Evolutionary conservation across 257 asterid species (phyloP), one percentile per base, ranked within the genome.

Genomic region (Phtheirospermum japonicum): DNA sequence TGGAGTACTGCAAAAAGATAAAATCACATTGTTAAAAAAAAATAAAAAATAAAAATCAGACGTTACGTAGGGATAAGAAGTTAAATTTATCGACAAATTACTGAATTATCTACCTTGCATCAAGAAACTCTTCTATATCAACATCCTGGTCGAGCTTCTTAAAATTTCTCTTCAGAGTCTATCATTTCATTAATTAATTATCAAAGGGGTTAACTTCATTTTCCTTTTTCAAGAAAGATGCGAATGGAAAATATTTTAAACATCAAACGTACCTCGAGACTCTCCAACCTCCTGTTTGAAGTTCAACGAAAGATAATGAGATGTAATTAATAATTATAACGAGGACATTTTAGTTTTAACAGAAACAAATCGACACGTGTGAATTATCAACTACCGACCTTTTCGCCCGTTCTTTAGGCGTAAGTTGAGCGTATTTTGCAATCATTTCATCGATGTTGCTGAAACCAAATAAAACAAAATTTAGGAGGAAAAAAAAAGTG

Each of bases 91-190:
- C 0, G 8, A 54, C 4, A 10, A 10, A n/a, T 39, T 13, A 53
- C 48, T 37, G 52, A 67, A 18, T 13, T 55, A 43, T 63, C 23
- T 70, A 90, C 96, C 95, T 83, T 45, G 85, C 68, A 70, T 83
- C 90, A 69, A 90, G 84, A 76, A 83, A 87, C 69, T 85, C 96
- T 57, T 87, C 86, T 60, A 89, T 75, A 68, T 87, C 87, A 58
- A 87, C 87, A 61, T 87, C 96, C 57, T 83, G 95, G 67, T 87
- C 95, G 59, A 83, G 89, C 84, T 87, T 85, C 83, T 83, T 88
- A 56, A 87, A 85, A 67, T 87, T 87, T 69, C 94, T 83, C 79
- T 81, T 87, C 79, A 90, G 73, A 55, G 83, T 83, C 95, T 87
- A 69, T 43, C 56, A 62, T 43, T 56, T 46, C n/a, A n/a, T n/a